Conservation (phyloP, 306 rosid species). For the Ormosia semicastrata region DNA sequence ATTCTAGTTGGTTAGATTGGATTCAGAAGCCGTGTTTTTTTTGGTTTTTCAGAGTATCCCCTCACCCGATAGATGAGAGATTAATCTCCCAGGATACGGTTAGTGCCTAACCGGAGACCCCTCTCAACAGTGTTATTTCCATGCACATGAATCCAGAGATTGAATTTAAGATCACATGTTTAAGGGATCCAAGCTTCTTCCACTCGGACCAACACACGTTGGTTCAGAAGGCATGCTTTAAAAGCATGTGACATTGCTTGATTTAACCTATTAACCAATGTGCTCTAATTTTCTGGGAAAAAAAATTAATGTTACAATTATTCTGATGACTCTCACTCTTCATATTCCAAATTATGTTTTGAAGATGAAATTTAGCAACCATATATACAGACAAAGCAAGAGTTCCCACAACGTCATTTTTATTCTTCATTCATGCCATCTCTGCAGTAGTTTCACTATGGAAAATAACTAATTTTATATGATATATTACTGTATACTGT, state of each 20-base stretch:
- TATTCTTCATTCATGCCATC: background rate
- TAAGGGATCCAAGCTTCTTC: too few species aligned
- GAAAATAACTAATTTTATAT: background rate
- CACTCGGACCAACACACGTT: too few species aligned
- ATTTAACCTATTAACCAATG: background rate
- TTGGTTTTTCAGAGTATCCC: too few species aligned
- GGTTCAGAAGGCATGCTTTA: background rate
- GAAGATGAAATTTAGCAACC: background rate
- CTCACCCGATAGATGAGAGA: too few species aligned
- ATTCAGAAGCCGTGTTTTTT: background rate
- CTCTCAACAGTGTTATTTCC: too few species aligned
- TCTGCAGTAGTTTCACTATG: background rate
- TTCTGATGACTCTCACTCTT: background rate
- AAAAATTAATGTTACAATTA: background rate
- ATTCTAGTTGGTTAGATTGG: background rate
- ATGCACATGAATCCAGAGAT: too few species aligned
- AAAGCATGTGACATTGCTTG: slow-evolving; percentile 12
- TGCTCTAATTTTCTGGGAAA: background rate
- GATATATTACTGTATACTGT: background rate
- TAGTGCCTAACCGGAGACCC: too few species aligned
- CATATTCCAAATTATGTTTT: background rate
- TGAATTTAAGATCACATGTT: too few species aligned
- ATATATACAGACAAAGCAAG: background rate
- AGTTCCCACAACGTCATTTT: background rate
- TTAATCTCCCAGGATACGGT: too few species aligned